Evolutionary conservation across 345 rosid genomes (phyloP), one percentile per base, ranked within the genome.

Genomic region (Gossypium rotundifolium): DNA sequence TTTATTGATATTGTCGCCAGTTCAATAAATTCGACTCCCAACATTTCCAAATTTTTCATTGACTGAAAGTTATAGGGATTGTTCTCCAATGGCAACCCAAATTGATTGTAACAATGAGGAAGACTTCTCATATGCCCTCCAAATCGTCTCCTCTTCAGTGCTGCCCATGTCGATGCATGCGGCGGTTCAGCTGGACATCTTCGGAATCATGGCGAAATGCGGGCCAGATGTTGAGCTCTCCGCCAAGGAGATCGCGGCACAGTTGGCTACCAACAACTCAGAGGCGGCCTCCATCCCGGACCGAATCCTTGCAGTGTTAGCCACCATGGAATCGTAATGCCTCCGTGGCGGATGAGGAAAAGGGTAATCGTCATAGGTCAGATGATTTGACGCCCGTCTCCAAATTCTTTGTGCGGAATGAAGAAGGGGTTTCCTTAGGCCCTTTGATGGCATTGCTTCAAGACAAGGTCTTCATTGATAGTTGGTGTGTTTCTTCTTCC

Each of bases 171-270:
- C 79, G 11, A 46, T 85, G 70, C 65, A 78, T n/a, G 65, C 82
- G 9, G 81, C 80, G 7, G 59, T 77, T 25, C 76, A 83, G 54
- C 81, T 80, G 7, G 84, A 76, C 11, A 38, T 83, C 55, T 80
- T 84, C 7, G 82, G 79, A n/a, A 79, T 84, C 51, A 79, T 86
- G 7, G 84, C 80, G 52, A 67, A 52, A 61, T 77, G 66, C 0
- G 83, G 85, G 9, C 76, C 51, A 0, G 79, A 64, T 0, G 81
- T 76, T 33, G 70, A 72, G 55, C 59, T 86, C 68, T 79, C 85
- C 0, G 70, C 87, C 1, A 55, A 79, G 2, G 81, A 86, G 76
- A 79, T 86, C 2, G 80, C 74, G 0, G 10, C 42, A 12, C 42
- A 2, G 40, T 27, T 60, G 1, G n/a, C 65, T 27, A 13, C 65